Evolutionary conservation across 2,329 filamentous ascomycete species (phyloP), one percentile per base, ranked within the genome.

Genomic region (Mycosphaerella sp.): DNA sequence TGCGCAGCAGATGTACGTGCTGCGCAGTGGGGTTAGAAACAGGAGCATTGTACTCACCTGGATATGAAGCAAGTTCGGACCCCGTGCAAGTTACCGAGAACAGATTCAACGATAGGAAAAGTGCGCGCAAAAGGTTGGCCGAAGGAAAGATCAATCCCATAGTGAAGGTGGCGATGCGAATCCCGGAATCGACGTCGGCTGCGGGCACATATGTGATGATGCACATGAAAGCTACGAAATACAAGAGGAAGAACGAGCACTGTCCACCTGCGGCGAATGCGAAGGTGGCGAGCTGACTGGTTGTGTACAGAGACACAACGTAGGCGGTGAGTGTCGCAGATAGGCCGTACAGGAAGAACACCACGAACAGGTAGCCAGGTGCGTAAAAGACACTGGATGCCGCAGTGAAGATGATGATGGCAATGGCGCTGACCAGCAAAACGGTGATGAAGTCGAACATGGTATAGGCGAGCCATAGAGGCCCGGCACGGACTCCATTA

Each of bases 401-500:
- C 73, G 75, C 18, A 79, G 42, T 79, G 68, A 89, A 89, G 17
- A 95, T 80, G 21, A 80, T 80, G 17, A 83, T 80, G 7, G 80
- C 76, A 8, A 93, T 62, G 6, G 82, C 81, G 16, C 84, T 82
- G 21, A 82, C 79, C 3, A 80, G 61, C 12, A 94, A 65, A 1
- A 89, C 83, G 50, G 94, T 82, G 39, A 79, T 66, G 57, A 90
- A 89, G 70, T 96, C 90, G 63, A 95, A 95, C 0, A 75, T 64
- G 0, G 86, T 75, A 64, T 96, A 94, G 1, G 90, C 87, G 4
- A 87, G 70, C 90, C 91, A 96, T 1, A 96, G 74, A 0, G 89
- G 88, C 7, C 87, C 74, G 0, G 87, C 84, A 10, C 87, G 78
- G 25, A 95, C 89, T 41, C 90, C 90, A 64, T 95, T 96, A 48